Conservation (phyloP, 2,329 filamentous ascomycete genomes). For the Fusarium sp. region DNA sequence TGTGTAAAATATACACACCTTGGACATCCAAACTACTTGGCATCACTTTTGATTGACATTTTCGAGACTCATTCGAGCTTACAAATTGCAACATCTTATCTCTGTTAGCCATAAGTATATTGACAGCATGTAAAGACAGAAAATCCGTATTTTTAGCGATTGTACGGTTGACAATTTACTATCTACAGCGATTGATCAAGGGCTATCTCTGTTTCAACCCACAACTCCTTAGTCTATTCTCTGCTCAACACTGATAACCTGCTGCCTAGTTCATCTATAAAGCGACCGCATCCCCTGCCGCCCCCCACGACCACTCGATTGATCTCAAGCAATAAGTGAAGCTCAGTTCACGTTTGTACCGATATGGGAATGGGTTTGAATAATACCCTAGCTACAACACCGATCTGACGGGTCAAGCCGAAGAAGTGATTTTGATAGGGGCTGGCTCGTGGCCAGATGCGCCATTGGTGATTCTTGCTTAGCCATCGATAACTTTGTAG, state of each 20-base stretch:
- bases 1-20: neutral
- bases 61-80: too few relatives aligned
- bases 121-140: neutral
- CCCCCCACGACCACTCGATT: neutral
- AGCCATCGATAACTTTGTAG: neutral
- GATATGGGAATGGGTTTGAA: neutral
- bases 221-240: neutral
- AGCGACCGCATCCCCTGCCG: neutral
- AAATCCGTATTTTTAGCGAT: neutral
- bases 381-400: conserved; percentile 9
- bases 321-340: neutral
- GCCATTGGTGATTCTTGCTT: neutral
- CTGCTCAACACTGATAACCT: neutral
- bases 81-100: too few relatives aligned
- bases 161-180: neutral
- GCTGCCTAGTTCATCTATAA: neutral
- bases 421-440: neutral
- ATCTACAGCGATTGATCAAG: neutral
- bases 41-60: neutral
- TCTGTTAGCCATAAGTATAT: neutral
- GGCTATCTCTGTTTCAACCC: neutral
- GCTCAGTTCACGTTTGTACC: conserved; percentile 4
- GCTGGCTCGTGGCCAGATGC: neutral
- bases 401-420: neutral
- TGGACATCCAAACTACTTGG: neutral